Base-by-base conservation (phyloP, 495 filamentous ascomycete species). In the Poronia punctata region DNA sequence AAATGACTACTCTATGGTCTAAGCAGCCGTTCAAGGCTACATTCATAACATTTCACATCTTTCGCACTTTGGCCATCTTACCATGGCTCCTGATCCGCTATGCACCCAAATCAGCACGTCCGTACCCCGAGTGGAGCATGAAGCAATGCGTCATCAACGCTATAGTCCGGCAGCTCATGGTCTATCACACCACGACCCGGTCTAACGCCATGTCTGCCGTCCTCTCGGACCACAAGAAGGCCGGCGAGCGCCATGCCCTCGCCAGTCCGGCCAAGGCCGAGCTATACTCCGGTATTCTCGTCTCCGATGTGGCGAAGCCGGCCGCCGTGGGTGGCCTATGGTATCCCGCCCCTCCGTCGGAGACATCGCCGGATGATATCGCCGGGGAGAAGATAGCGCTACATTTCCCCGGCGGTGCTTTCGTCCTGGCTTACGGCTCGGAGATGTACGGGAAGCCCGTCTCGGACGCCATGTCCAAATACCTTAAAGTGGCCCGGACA, bases 331-430 rank as follows among this genome's bases (percentile, higher is more conserved):
- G 29, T 6, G 35, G 28, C 1, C 10, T 46, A 7, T 46, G 43
- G 43, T 46, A 33, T 23, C 43, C 43, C 10, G 24, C 20, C 10
- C 43, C 43, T 4, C 14, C 14, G 0, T n/a, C 8, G 5, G 27
- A 1, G 1, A 18, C 9, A 1, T 30, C 27, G 24, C 10, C 38
- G 1, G 8, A 31, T 15, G 2, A 34, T 25, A n/a, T 38, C 1
- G 8, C 18, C 1, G 14, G 2, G 1, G 43, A 24, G 31, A 54
- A 50, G 10, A 43, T 54, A 0, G 33, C 46, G 4, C 26, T 54
- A 0, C 39, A 50, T 10, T 41, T 54, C 19, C 27, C 50, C 9
- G 43, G 46, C 17, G 46, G 50, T 8, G 50, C 33, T 1, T 54
- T 54, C 15, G 50, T 54, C 2, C 43, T 44, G 0, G 46, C 38